Evolutionary conservation across 2,329 filamentous ascomycete species (phyloP).

Genomic region (Clarireedia monteithiana): DNA sequence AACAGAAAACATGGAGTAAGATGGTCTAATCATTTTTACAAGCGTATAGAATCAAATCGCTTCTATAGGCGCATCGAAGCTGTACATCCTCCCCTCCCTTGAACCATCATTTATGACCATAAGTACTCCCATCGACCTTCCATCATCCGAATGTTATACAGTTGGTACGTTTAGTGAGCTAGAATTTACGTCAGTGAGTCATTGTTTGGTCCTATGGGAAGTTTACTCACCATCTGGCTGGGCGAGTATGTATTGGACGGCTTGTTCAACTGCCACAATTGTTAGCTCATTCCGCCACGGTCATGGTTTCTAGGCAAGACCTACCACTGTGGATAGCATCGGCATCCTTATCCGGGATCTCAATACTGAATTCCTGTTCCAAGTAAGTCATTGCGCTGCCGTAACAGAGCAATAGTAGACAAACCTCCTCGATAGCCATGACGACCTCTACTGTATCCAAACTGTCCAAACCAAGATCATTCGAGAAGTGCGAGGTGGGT

Average conservation of each 20-base stretch:
- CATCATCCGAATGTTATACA: slow-evolving; percentile 24
- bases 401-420: slow-evolving; percentile 4
- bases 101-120: slow-evolving; percentile 16
- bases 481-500: slow-evolving; percentile 80
- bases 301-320: slow-evolving; percentile 26
- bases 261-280: slow-evolving; percentile 56
- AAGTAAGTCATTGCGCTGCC: not conserved
- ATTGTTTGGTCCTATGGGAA: not conserved
- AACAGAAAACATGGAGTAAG: slow-evolving; percentile 21
- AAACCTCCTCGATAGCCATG: slow-evolving; percentile 98
- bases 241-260: slow-evolving; percentile 65
- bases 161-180: slow-evolving; percentile 27
- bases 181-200: not conserved
- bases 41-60: slow-evolving; percentile 24
- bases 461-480: slow-evolving; percentile 94
- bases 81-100: slow-evolving; percentile 21
- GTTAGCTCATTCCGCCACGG: not conserved
- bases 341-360: slow-evolving; percentile 74
- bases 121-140: slow-evolving; percentile 9
- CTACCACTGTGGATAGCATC: slow-evolving; percentile 70
- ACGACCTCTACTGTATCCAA: slow-evolving; percentile 98
- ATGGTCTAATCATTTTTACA: slow-evolving; percentile 31
- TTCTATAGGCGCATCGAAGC: slow-evolving; percentile 24
- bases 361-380: slow-evolving; percentile 57
- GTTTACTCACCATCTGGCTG: slow-evolving; percentile 62